Conservation (phyloP, 768 basidiomycete species). For the Coprinopsis marcescibilis region DNA sequence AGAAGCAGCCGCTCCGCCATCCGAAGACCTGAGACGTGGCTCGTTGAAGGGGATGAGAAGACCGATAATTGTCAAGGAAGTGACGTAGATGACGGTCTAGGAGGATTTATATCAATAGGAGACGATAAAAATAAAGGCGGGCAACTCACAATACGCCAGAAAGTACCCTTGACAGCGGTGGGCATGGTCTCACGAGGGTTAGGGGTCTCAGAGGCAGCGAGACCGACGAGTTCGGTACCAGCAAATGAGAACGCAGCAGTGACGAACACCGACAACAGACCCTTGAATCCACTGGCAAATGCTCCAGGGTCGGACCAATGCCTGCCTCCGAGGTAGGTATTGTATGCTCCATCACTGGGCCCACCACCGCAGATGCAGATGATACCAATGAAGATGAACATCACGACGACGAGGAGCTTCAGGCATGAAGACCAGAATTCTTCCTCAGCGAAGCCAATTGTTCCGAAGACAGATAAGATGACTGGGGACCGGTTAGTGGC, state of each 20-base stretch:
- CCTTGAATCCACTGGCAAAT: slow-evolving; percentile 41
- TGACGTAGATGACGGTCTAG: slow-evolving; percentile 42
- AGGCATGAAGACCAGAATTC: slow-evolving; percentile 47
- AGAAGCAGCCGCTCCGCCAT: slow-evolving; percentile 35
- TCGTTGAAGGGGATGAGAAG: slow-evolving; percentile 33
- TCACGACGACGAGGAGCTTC: slow-evolving; percentile 39
- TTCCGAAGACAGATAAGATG: slow-evolving; percentile 36
- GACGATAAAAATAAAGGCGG: too few species aligned
- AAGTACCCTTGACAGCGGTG: slow-evolving; percentile 40
- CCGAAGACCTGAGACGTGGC: slow-evolving; percentile 30
- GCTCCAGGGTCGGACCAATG: slow-evolving; percentile 34
- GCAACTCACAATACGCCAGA: slow-evolving; percentile 47
- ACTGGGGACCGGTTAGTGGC: slow-evolving; percentile 18
- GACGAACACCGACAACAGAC: slow-evolving; percentile 41
- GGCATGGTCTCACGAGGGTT: slow-evolving; percentile 40
- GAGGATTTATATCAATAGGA: too few species aligned
- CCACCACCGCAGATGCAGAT: slow-evolving; percentile 39
- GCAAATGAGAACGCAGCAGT: slow-evolving; percentile 43
- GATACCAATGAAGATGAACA: slow-evolving; percentile 43
- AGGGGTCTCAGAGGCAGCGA: slow-evolving; percentile 42
- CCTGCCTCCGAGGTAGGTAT: slow-evolving; percentile 32
- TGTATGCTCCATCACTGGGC: slow-evolving; percentile 28
- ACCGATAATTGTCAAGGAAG: slow-evolving; percentile 39
- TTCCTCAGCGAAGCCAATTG: slow-evolving; percentile 43
- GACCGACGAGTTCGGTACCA: slow-evolving; percentile 42